Base-by-base conservation (phyloP, 257 asterid species). In the Primulina eburnea region DNA sequence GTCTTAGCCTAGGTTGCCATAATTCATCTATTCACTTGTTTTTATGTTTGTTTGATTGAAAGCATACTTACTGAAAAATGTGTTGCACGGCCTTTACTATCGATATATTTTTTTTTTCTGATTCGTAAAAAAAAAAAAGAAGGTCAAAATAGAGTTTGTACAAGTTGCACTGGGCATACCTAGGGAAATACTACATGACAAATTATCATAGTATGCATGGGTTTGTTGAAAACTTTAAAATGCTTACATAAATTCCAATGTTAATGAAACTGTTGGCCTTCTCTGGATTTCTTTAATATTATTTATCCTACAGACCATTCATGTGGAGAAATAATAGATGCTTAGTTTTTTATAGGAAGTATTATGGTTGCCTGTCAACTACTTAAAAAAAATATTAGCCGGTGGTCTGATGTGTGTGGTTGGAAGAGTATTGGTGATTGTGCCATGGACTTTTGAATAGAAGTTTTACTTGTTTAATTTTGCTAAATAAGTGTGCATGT, bases 401-500 rank as follows among this genome's bases (percentile, higher is more conserved):
- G 17, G 53, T 71, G 47, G 17, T 57, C 18, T 34, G 40, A 35
- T 52, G 60, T 57, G 63, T 53, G 60, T 52, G n/a, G 2, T 68
- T 40, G 75, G 26, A 69, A n/a, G 63, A 38, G 70, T 68, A 21
- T 28, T 10, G 40, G 62, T 68, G 70, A 65, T 65, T 65, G 43
- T 55, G 30, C 61, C 40, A 30, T 60, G 28, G 57, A 32, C 69
- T 47, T 71, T 55, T 28, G 62, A 59, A 53, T 73, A 60, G 65
- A 57, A 20, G 11, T 58, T 69, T 70, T 58, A 63, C 67, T 52
- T 71, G 59, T 59, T 68, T 50, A 34, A 71, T 73, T 70, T 56
- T 68, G 52, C 72, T 72, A 52, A 65, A 30, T 60, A 37, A 58
- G 63, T 56, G 61, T 72, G 40, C 61, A 64, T 71, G 52, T 69